Evolutionary conservation across 257 asterid species (phyloP).

Genomic region (Penstemon eatonii): DNA sequence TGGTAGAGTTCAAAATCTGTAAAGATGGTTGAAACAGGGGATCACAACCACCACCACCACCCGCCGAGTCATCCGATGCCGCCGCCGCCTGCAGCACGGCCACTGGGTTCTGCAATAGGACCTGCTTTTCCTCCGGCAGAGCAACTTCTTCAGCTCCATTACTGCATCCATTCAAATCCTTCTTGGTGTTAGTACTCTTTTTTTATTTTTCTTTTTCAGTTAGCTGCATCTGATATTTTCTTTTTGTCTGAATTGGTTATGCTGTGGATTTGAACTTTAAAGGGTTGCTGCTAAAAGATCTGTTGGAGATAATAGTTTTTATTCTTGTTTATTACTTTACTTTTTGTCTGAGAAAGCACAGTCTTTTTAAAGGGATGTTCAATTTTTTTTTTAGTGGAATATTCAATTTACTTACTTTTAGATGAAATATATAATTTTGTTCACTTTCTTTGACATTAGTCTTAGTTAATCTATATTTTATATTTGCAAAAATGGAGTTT

Average conservation of each 20-base stretch:
- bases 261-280: background rate
- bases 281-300: conserved; percentile 8
- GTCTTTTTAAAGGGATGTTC: conserved; percentile 2
- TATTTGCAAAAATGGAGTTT: conserved; percentile 1
- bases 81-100: conserved; percentile 51
- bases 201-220: background rate
- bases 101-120: conserved; percentile 91
- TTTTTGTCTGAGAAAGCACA: conserved; percentile 19
- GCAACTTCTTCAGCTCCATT: conserved; percentile 89
- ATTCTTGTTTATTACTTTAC: background rate
- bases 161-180: conserved; percentile 98
- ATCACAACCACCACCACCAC: conserved; percentile 39
- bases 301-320: background rate
- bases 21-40: conserved; percentile 73
- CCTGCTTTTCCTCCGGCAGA: conserved; percentile 83
- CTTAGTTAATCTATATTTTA: background rate
- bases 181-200: conserved; percentile 65
- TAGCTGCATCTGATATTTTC: background rate
- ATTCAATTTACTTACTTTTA: conserved; percentile 23
- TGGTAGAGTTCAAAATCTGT: background rate
- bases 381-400: conserved; percentile 17
- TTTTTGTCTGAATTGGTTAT: background rate
- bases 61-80: conserved; percentile 43
- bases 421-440: conserved; percentile 1
- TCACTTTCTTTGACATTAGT: conserved; percentile 21